Base-by-base conservation (phyloP, 2,329 filamentous ascomycete genomes). In the Biscogniauxia marginata region DNA sequence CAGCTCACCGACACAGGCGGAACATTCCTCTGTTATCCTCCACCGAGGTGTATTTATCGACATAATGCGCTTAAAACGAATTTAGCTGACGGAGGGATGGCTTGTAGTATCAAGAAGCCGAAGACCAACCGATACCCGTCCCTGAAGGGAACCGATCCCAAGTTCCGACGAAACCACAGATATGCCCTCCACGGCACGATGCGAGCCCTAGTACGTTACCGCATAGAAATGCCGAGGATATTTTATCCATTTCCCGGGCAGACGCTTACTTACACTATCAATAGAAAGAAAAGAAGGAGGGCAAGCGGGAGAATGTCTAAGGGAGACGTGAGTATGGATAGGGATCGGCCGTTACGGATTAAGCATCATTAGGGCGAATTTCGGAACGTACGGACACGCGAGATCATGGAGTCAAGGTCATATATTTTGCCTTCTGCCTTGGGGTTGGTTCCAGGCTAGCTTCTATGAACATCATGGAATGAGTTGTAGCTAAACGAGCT, bases 121-220 rank as follows among this genome's bases (percentile, higher is more conserved):
- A 97, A 96, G 88, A 98, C 95, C 76, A 87, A 93, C 81, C 87
- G 95, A 84, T 99, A 99, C 84, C 95, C 95, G 68, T 98, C 93
- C 71, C 89, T 99, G 75, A 97, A 97, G 79, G 95, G 95, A 74
- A 95, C 91, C 79, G 95, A 99, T 83, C 93, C 95, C 77, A 99
- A 99, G 88, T 99, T 99, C 87, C 89, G 95, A 80, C 89, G 95
- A 83, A 99, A 99, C 87, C 95, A 99, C 85, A 91, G 92, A 85
- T 93, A 99, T 87, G 95, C 95, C 80, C 92, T 98, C 66, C 95
- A 98, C 85, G 95, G 95, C 79, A 99, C 93, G 77, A 92, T 91
- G 85, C 96, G 91, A 84, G 95, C 95, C 77, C 83, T 99, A 84
- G 93, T 98, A 88, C 74, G 90, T 84, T 46, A 49, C 46, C 21